Evolutionary conservation across 495 filamentous ascomycete genomes (phyloP).

Genomic region (Xylaria sp.): DNA sequence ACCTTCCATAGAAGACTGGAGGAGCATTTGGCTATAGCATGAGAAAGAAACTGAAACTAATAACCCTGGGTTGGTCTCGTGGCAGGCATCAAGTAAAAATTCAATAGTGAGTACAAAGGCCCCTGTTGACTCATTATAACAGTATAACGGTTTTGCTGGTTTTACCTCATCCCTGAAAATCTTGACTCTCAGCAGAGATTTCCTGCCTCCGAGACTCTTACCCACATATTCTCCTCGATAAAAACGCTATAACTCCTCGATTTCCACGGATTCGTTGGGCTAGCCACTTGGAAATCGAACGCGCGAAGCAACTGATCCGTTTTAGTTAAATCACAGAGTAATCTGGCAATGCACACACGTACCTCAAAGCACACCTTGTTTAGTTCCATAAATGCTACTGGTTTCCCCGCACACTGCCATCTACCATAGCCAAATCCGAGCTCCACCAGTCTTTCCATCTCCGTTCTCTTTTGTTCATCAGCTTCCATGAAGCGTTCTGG

Average conservation of each 20-base stretch:
- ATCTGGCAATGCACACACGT: slow-evolving; percentile 18
- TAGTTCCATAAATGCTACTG: slow-evolving; percentile 55
- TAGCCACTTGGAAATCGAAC: slow-evolving; percentile 61
- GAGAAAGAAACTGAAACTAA: too few species aligned
- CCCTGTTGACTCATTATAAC: background rate
- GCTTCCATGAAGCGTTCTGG: slow-evolving; percentile 64
- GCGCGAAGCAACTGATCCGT: slow-evolving; percentile 4
- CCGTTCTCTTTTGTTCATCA: slow-evolving; percentile 38
- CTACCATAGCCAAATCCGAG: slow-evolving; percentile 54
- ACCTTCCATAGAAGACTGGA: too few species aligned
- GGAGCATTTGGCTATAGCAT: too few species aligned
- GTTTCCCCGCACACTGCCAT: slow-evolving; percentile 54
- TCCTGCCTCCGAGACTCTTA: slow-evolving; percentile 5
- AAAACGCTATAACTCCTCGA: slow-evolving; percentile 18
- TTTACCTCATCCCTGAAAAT: background rate
- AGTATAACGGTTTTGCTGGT: background rate
- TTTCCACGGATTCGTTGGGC: slow-evolving; percentile 49
- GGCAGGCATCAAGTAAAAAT: too few species aligned
- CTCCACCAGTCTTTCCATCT: slow-evolving; percentile 52
- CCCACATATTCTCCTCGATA: slow-evolving; percentile 23
- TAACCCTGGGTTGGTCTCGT: too few species aligned
- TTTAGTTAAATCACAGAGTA: background rate
- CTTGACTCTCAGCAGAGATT: background rate
- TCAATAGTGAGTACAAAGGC: background rate
- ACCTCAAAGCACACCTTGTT: slow-evolving; percentile 66